Conservation (phyloP, 2,329 filamentous ascomycete genomes). For the Septoria linicola region DNA sequence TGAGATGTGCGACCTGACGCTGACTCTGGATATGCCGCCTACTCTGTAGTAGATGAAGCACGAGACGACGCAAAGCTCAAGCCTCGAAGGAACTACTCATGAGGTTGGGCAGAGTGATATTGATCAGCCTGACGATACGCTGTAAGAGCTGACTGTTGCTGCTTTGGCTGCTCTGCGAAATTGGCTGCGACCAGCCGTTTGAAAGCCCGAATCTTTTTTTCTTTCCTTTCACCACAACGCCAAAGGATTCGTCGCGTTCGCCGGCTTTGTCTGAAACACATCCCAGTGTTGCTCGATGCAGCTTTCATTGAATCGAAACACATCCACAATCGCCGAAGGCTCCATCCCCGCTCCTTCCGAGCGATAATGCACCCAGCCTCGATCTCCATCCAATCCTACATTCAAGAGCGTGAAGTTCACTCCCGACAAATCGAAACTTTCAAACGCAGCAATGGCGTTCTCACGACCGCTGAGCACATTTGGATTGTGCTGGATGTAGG, state of each 20-base stretch:
- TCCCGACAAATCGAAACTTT: not conserved
- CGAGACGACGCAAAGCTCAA: too few species aligned
- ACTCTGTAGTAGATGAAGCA: too few species aligned
- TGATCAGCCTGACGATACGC: too few species aligned
- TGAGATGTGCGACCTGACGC: too few species aligned
- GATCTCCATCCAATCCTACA: not conserved
- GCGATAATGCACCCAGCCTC: not conserved
- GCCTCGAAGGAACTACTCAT: too few species aligned
- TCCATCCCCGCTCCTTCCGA: not conserved
- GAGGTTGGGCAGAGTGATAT: too few species aligned
- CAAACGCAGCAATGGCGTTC: too few species aligned
- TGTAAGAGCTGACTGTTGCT: too few species aligned
- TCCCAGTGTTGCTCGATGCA: constrained; percentile 11
- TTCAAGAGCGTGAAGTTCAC: not conserved
- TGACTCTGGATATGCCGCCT: too few species aligned
- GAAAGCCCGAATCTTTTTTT: too few species aligned
- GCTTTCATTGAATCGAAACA: not conserved
- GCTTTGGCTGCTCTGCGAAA: too few species aligned
- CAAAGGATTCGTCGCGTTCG: constrained; percentile 21
- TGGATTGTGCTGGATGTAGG: constrained; percentile 7
- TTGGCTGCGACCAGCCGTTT: too few species aligned
- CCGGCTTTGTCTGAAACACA: constrained; percentile 2
- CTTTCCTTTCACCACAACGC: constrained; percentile 13
- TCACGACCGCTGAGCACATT: not conserved
- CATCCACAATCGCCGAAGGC: not conserved